Conservation (phyloP, 2,329 filamentous ascomycete genomes). For the Elsinoe australis region DNA sequence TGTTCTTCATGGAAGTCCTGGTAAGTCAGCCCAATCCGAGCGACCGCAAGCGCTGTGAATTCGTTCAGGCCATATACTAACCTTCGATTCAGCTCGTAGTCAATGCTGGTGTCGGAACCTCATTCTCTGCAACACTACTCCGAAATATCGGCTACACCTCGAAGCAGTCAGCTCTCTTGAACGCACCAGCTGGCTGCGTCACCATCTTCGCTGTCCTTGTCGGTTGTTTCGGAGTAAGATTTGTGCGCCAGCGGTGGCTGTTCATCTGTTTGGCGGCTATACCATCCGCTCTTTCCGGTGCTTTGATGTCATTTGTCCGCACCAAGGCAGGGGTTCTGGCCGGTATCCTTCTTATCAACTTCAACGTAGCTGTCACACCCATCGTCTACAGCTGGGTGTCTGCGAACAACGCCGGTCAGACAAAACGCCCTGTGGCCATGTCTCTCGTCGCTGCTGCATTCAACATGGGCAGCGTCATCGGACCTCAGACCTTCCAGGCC, state of each 20-base stretch:
- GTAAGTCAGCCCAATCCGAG: slow-evolving; percentile 23
- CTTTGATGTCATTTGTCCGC: slow-evolving; percentile 44
- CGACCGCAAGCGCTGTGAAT: too few species aligned
- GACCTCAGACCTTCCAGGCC: slow-evolving; percentile 31
- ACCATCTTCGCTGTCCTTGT: slow-evolving; percentile 47
- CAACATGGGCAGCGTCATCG: slow-evolving; percentile 31
- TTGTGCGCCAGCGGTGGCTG: slow-evolving; percentile 43
- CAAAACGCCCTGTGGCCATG: slow-evolving; percentile 24
- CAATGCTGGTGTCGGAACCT: slow-evolving; percentile 42
- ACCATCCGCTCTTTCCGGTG: slow-evolving; percentile 41
- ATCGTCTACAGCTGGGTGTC: slow-evolving; percentile 29
- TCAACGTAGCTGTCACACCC: slow-evolving; percentile 27
- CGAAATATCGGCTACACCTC: slow-evolving; percentile 40
- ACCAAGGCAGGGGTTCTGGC: slow-evolving; percentile 21
- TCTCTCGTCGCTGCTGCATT: neutral
- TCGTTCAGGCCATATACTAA: neutral
- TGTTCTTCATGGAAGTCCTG: slow-evolving; percentile 21
- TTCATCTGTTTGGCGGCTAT: slow-evolving; percentile 45
- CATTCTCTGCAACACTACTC: slow-evolving; percentile 49
- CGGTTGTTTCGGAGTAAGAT: slow-evolving; percentile 42
- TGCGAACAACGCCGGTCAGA: slow-evolving; percentile 43
- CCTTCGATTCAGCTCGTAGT: neutral
- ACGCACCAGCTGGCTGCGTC: slow-evolving; percentile 47
- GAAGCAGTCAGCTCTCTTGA: slow-evolving; percentile 44
- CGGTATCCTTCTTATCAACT: slow-evolving; percentile 29